Evolutionary conservation across 495 filamentous ascomycete genomes (phyloP), one percentile per base, ranked within the genome.

Genomic region (Bryoglossum gracile): DNA sequence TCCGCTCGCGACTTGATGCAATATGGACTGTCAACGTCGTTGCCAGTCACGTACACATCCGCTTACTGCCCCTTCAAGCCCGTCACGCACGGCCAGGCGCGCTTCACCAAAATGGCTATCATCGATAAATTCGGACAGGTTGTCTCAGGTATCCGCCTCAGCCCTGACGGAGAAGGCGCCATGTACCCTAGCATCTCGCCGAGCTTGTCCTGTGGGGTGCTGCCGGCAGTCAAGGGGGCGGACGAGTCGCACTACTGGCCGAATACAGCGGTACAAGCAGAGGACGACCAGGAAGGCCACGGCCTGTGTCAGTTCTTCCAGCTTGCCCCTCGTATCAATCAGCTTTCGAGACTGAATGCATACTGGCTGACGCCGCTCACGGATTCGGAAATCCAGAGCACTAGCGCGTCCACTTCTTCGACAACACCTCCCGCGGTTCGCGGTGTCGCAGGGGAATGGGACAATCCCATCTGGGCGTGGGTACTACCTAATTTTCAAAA

Each of bases 111-210:
- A 18, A 50, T 80, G n/a, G 76, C 76, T 47, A 65, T 77, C 18
- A 48, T 78, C 22, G 74, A 77, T 53, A 75, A 75, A 47, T 77
- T 77, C 34, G 74, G 75, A 0, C 73, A 76, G 46, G 67, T 58
- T 1, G 51, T 71, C 8, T 17, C 28, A 53, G 42, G 34, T 34
- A 37, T 24, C 11, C 41, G 43, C 44, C 57, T 17, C 48, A 63
- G 30, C 26, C 49, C 44, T 51, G 6, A 4, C 14, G 14, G 3
- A 26, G 0, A 17, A 26, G 44, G 24, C 2, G 43, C 26, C 14
- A 16, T 50, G 60, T 25, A 33, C 25, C 1, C 24, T 49, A 33
- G 32, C 34, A 0, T 18, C 57, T 9, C 61, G 46, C 46, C 47
- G 65, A 41, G 78, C 62, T 47, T 42, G 68, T 17, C 73, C 33